Evolutionary conservation across 2,329 filamentous ascomycete genomes (phyloP), one percentile per base, ranked within the genome.

Genomic region (Cryphonectria parasitica): DNA sequence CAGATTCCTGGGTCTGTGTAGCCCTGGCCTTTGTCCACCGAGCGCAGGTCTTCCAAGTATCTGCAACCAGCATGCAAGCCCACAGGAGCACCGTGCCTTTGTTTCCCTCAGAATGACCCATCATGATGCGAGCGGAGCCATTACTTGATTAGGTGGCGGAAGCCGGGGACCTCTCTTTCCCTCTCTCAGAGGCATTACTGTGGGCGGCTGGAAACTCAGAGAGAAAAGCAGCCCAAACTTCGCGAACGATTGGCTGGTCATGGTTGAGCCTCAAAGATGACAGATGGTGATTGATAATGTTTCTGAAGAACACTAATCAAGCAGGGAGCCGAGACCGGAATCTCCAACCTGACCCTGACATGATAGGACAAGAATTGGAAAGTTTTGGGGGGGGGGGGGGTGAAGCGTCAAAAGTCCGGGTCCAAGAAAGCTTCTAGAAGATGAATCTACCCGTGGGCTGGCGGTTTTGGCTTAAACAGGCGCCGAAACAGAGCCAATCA

Each of bases 381-480:
- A n/a, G 45, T 11, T 22, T n/a, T n/a, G n/a, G n/a, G 43, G 22
- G 7, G 45, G 22, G 34, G 4, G 34, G 25, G 22, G 17, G 15
- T 64, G 39, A 28, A 22, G 49, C 8, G 28, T 49, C 41, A 19
- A 64, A 34, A 41, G 45, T n/a, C 25, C 17, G 31, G 31, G 28
- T n/a, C 62, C 19, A 31, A 5, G n/a, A 64, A 64, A 64, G 41
- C 62, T 64, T 64, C 62, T 64, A 64, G 62, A 64, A 64, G 17
- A 28, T 43, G 41, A 28, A 34, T 64, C 41, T 15, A 52, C 22
- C 4, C 28, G 28, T 22, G 28, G 19, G 13, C 8, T 31, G n/a
- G 3, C 22, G 36, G n/a, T 41, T 4, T 31, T 31, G n/a, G 6
- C 41, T 41, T 43, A 52, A 49, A 4, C 22, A 45, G 17, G n/a